These are phyloP conservation scores for Byssothecium circinans DNA, from an alignment of 2,329 filamentous ascomycete genomes.

Conservation along the genomic window DNA sequence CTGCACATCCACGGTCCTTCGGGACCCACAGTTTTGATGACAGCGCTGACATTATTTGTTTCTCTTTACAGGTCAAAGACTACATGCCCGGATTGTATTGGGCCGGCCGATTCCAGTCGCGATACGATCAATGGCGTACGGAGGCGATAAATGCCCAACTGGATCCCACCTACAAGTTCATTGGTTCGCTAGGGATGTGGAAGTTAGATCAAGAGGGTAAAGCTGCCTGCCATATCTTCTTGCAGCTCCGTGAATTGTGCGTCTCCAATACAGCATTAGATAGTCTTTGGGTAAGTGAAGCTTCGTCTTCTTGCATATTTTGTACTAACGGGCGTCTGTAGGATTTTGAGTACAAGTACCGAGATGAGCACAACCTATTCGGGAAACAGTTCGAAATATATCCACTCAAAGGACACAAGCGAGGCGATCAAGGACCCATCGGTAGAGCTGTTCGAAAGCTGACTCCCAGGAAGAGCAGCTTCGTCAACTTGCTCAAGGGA, in stretches of 20 bases:
- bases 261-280: conserved; percentile 31
- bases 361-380: conserved; percentile 32
- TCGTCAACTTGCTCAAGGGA: conserved; percentile 38
- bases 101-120: conserved; percentile 39
- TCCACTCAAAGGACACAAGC: conserved; percentile 21
- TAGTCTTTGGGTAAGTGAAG: conserved; percentile 34
- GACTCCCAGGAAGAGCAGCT: conserved; percentile 39
- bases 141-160: conserved; percentile 30
- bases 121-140: conserved; percentile 39
- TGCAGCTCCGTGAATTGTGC: conserved; percentile 36
- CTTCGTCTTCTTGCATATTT: not conserved
- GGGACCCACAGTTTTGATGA: conserved; percentile 1
- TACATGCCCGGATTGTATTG: conserved; percentile 39
- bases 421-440: conserved; percentile 25
- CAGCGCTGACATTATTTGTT: conserved; percentile 22
- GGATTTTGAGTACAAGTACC: conserved; percentile 41
- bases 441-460: conserved; percentile 37
- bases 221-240: conserved; percentile 33
- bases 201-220: conserved; percentile 28
- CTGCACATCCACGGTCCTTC: not conserved
- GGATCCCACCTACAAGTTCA: conserved; percentile 11
- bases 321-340: conserved; percentile 9
- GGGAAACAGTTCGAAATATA: conserved; percentile 18
- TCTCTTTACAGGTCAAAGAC: conserved; percentile 30
- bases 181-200: conserved; percentile 24